A percentile compares a stretch with the other conserved stretches of the same genome.
Conservation (phyloP, 768 basidiomycete species). For the Russula dissimulans region DNA sequence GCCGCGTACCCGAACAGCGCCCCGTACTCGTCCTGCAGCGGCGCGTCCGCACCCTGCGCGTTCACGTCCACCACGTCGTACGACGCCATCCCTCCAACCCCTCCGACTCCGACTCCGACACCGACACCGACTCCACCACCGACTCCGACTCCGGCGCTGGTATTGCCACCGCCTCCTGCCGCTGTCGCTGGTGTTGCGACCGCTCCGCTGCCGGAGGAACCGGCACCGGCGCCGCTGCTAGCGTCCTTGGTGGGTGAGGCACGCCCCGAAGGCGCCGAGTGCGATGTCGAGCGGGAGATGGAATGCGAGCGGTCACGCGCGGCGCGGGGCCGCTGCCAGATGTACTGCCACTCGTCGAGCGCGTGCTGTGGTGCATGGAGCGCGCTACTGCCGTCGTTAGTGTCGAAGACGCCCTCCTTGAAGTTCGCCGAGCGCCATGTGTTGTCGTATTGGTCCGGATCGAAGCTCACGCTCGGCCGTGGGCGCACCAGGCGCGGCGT, state of each 20-base stretch:
- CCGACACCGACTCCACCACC: neutral
- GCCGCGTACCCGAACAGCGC: constrained; percentile 70
- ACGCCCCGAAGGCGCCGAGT: constrained; percentile 34
- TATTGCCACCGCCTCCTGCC: too few species aligned
- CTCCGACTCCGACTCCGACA: constrained; percentile 5
- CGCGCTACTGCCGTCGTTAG: constrained; percentile 19
- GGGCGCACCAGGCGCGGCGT: constrained; percentile 67
- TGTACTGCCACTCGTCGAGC: constrained; percentile 39
- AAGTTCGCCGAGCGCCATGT: constrained; percentile 61
- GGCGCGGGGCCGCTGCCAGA: constrained; percentile 51
- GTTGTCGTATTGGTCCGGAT: constrained; percentile 53
- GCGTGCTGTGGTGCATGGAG: constrained; percentile 1
- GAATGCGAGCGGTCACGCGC: constrained; percentile 44
- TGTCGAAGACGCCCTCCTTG: constrained; percentile 27
- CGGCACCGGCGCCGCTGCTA: neutral
- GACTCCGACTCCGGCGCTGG: neutral
- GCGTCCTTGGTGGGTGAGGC: constrained; percentile 42
- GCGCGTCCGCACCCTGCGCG: constrained; percentile 3
- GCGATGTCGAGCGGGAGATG: constrained; percentile 34
- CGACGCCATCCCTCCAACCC: constrained; percentile 13
- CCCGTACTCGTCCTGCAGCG: constrained; percentile 44
- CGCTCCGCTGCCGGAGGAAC: neutral
- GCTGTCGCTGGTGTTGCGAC: too few species aligned
- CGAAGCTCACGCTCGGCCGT: constrained; percentile 38
- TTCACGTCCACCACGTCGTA: constrained; percentile 25